Base-by-base conservation (phyloP, 1,284 basidiomycete genomes). In the Rhodotorula sp. region DNA sequence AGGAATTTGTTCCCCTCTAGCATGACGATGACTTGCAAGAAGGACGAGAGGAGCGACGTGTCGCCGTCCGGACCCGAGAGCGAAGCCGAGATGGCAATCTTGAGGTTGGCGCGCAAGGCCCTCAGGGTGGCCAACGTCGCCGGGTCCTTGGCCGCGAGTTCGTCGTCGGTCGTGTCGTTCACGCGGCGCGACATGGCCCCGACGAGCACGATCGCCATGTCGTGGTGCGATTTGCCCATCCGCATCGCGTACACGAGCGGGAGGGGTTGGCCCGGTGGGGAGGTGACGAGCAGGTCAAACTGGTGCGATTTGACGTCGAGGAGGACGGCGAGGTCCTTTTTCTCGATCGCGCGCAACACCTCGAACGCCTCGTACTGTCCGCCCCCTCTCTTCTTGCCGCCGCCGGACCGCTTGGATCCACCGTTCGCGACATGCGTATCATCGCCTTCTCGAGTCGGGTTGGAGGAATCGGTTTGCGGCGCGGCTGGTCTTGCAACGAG, bases 21-120 rank as follows among this genome's bases (percentile, higher is more conserved):
- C 77, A 78, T 78, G 70, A 78, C 67, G 45, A 78, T 68, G 23
- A 77, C 70, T 61, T 79, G 78, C 38, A 79, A 66, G 67, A 74
- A 79, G 14, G 69, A 74, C 3, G 74, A 67, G 31, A 77, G 63
- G 28, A 78, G 70, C 38, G 73, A 70, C 23, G 77, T 78, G 48
- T 77, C 70, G 55, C 47, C 56, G 23, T 48, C 49, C 28, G 19
- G 26, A 8, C 69, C 54, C 6, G 70, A 45, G 15, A 79, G 63
- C 8, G 70, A 70, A 21, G 73, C 65, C 15, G 68, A 62, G 64
- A 78, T 77, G 19, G 78, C 78, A 10, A 78, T 64, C 47, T 78
- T 78, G 48, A 79, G 72, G 57, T 77, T 78, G 5, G 76, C 72
- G 10, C 77, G 74, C 2, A 79, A 67, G 26, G 49, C 66, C 48